Conservation (phyloP, 192 early-diverging fungal species). For the Rhizophagus sp. region DNA sequence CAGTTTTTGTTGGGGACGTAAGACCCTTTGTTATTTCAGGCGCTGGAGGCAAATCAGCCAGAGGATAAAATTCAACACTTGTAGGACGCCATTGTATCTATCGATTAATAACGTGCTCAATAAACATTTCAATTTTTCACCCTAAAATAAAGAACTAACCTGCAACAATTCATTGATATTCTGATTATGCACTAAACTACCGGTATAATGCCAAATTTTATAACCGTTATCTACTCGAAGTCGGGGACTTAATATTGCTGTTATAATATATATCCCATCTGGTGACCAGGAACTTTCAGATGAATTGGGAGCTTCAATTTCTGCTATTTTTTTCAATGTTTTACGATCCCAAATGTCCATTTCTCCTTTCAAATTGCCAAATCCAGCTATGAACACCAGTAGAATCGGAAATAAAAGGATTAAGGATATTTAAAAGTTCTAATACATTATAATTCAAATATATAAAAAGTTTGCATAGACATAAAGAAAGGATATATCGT, state of each 20-base stretch:
- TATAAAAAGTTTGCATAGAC: background rate
- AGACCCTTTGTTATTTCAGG: constrained; percentile 58
- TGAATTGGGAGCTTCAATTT: constrained; percentile 82
- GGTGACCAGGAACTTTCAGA: constrained; percentile 90
- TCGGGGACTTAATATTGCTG: constrained; percentile 88
- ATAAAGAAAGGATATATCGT: constrained; percentile 49
- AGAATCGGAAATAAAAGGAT: constrained; percentile 1
- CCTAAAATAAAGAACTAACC: constrained; percentile 34
- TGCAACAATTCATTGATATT: constrained; percentile 88
- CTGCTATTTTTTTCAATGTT: constrained; percentile 77
- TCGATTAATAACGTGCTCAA: background rate
- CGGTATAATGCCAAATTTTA: constrained; percentile 95
- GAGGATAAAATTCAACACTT: constrained; percentile 67
- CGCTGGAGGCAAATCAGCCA: constrained; percentile 77
- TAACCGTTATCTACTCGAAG: constrained; percentile 98
- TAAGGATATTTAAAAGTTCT: background rate
- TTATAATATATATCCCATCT: constrained; percentile 90
- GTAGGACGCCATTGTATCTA: constrained; percentile 66
- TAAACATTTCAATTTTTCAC: background rate
- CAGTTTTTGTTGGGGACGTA: constrained; percentile 48
- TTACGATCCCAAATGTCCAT: constrained; percentile 94
- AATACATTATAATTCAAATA: background rate
- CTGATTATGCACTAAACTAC: constrained; percentile 74
- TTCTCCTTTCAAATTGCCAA: constrained; percentile 94
- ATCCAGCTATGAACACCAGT: constrained; percentile 86